phyloP scores from a whole-genome alignment of 75 land plant species.

The Larix kaempferi region DNA sequence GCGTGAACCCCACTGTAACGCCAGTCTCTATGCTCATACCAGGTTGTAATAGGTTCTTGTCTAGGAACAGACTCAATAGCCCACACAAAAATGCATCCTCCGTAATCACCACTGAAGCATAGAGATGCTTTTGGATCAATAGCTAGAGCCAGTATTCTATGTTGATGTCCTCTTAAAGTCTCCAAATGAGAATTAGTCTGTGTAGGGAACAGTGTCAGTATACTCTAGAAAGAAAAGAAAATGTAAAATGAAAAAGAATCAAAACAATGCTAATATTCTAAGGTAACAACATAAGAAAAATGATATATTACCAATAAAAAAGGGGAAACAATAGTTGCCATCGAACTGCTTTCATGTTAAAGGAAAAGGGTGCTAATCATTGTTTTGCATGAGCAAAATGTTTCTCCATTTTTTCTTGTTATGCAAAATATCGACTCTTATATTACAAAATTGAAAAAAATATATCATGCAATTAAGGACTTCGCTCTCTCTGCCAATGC shows the following conservation, averaged over 20 bases:
- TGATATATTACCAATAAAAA: neutral
- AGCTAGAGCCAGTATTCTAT: constrained; percentile 61
- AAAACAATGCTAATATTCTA: neutral
- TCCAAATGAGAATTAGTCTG: constrained; percentile 60
- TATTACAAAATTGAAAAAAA: too few relatives aligned
- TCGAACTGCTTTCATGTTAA: neutral
- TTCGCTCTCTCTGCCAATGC: too few relatives aligned
- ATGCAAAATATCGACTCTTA: too few relatives aligned
- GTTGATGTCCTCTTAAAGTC: constrained; percentile 77
- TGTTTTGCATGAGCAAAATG: neutral
- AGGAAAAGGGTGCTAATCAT: neutral
- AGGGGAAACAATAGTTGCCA: neutral
- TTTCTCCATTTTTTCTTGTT: neutral
- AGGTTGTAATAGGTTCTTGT: constrained; percentile 52
- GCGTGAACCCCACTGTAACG: constrained; percentile 89
- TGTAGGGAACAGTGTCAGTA: constrained; percentile 6
- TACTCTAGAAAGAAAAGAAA: neutral
- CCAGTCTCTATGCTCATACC: constrained; percentile 93
- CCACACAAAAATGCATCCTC: constrained; percentile 82
- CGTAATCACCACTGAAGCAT: constrained; percentile 86
- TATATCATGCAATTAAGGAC: too few relatives aligned
- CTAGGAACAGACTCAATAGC: constrained; percentile 21
- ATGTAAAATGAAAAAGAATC: neutral
- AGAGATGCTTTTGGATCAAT: constrained; percentile 42
- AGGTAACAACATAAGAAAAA: neutral